These are phyloP conservation scores for Cordyceps pruinosa DNA, from an alignment of 2,329 filamentous ascomycete species.

Conservation along the genomic window DNA sequence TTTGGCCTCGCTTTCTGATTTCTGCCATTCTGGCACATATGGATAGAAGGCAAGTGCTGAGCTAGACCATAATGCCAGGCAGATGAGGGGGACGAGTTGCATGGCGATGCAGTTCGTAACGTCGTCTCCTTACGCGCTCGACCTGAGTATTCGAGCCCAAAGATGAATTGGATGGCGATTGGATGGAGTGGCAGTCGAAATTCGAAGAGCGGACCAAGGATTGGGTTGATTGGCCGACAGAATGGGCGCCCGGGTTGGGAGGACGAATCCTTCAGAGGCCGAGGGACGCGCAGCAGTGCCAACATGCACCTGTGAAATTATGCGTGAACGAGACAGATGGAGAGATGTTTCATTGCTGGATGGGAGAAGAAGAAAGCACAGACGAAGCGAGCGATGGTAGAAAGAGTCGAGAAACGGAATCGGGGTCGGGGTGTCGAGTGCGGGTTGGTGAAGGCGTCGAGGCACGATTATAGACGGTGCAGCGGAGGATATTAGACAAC, in stretches of 20 bases:
- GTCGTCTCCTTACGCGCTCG: neutral
- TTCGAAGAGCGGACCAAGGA: neutral
- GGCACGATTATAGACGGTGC: neutral
- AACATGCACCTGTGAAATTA: neutral
- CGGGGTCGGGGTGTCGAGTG: neutral
- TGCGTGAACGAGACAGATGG: neutral
- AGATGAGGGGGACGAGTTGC: constrained; percentile 34
- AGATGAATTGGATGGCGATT: neutral
- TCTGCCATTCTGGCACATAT: constrained; percentile 33
- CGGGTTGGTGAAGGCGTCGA: neutral
- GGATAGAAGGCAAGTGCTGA: constrained; percentile 42
- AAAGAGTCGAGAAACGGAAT: neutral
- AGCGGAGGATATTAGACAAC: neutral
- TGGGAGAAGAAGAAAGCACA: neutral
- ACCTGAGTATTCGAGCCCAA: neutral
- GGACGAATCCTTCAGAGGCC: neutral
- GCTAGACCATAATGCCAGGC: constrained; percentile 42
- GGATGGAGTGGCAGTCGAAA: neutral
- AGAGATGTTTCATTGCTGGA: neutral
- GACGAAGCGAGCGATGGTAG: neutral
- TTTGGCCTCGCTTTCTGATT: constrained; percentile 20
- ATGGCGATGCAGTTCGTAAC: constrained; percentile 23
- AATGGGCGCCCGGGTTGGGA: neutral
- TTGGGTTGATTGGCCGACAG: neutral
- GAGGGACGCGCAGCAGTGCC: neutral